phyloP scores from a whole-genome alignment of 228 moss, liverwort and hornwort species.

The Sphagnum magellanicum region DNA sequence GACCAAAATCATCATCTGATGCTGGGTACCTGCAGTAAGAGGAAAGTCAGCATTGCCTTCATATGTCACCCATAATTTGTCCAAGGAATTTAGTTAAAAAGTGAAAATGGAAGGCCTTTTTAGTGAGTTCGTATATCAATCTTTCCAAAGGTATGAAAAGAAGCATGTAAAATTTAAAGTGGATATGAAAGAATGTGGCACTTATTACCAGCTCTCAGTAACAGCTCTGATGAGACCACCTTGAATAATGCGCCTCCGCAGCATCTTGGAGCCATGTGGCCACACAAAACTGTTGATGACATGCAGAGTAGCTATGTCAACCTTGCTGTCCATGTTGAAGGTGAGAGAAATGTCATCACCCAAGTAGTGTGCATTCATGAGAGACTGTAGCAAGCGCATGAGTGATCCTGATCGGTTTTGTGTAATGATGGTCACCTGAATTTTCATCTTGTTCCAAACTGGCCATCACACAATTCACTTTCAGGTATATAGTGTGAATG shows the following conservation, averaged over 20 bases:
- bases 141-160: neutral
- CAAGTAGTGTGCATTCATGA: conserved; percentile 59
- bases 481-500: neutral
- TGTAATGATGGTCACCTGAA: conserved; percentile 88
- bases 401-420: conserved; percentile 67
- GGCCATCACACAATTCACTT: neutral
- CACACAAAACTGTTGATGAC: conserved; percentile 52
- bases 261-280: conserved; percentile 63
- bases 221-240: conserved; percentile 92
- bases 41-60: neutral
- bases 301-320: conserved; percentile 58
- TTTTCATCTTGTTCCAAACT: conserved; percentile 87
- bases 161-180: too few relatives aligned
- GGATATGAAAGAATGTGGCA: too few relatives aligned
- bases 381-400: conserved; percentile 55
- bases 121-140: neutral
- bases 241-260: conserved; percentile 76
- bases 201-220: conserved; percentile 83
- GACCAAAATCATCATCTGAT: conserved; percentile 75
- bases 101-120: neutral
- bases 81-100: neutral
- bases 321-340: conserved; percentile 91
- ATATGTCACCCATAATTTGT: too few relatives aligned
- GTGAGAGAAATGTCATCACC: conserved; percentile 73
- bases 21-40: conserved; percentile 54